Evolutionary conservation across 768 basidiomycete species (phyloP).

Genomic region (Leccinellum albellum): DNA sequence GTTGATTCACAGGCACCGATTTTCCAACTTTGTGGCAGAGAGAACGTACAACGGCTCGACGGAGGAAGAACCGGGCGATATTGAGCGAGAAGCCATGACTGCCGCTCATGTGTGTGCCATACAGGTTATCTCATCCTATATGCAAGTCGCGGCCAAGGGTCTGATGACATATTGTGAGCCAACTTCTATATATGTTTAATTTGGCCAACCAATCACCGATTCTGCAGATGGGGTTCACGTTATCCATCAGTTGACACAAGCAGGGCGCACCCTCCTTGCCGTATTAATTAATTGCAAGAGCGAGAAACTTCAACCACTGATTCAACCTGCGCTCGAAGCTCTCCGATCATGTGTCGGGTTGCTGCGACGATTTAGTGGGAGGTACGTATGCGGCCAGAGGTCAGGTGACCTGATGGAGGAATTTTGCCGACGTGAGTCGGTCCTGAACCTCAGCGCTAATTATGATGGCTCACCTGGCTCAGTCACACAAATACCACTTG

Average conservation of each 20-base stretch:
- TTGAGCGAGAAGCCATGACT: constrained; percentile 75
- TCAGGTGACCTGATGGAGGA: constrained; percentile 94
- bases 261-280: constrained; percentile 85
- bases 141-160: constrained; percentile 82
- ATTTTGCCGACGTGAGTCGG: constrained; percentile 76
- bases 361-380: constrained; percentile 82
- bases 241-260: constrained; percentile 92
- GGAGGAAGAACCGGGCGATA: constrained; percentile 56
- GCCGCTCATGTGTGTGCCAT: constrained; percentile 75
- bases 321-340: constrained; percentile 79
- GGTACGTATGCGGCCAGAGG: constrained; percentile 87
- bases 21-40: constrained; percentile 73
- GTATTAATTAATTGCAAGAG: constrained; percentile 84
- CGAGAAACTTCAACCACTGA: constrained; percentile 70
- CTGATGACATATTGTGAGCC: constrained; percentile 91
- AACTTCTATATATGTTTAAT: constrained; percentile 6
- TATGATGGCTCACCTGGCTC: constrained; percentile 13
- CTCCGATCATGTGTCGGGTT: constrained; percentile 85
- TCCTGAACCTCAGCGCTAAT: neutral
- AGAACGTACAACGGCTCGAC: constrained; percentile 44
- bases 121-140: constrained; percentile 76
- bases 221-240: constrained; percentile 84
- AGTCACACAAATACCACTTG: constrained; percentile 87
- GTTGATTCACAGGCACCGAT: constrained; percentile 86
- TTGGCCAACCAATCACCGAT: constrained; percentile 11